These are phyloP conservation scores for Phytophthora constricta DNA, from an alignment of 352 stramenopile genomes.

Conservation along the genomic window DNA sequence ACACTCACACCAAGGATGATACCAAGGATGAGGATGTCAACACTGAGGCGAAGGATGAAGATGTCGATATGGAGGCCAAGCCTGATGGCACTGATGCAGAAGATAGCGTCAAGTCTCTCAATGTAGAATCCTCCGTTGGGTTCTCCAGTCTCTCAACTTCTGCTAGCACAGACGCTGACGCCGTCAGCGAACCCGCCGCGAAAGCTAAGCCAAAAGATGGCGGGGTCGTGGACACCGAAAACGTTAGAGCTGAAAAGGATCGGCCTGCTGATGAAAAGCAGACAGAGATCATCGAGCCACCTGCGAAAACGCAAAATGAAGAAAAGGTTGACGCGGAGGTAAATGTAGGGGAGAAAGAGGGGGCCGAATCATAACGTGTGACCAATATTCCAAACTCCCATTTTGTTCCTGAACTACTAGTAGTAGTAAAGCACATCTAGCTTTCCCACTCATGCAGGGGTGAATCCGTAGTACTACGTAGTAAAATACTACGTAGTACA, in stretches of 20 bases:
- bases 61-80: conserved; percentile 23
- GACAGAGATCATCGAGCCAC: conserved; percentile 4
- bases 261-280: conserved; percentile 5
- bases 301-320: conserved; percentile 8
- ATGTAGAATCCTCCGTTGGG: not conserved
- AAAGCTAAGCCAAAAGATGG: conserved; percentile 6
- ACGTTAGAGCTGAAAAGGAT: not conserved
- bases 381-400: conserved; percentile 19
- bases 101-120: not conserved
- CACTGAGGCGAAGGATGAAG: conserved; percentile 17
- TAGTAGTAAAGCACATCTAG: no score
- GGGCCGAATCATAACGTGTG: conserved; percentile 13
- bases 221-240: not conserved
- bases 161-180: conserved; percentile 1
- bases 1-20: conserved; percentile 1
- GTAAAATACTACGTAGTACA: not conserved
- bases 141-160: not conserved
- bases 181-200: conserved; percentile 1
- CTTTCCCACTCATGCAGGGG: no score
- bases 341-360: conserved; percentile 27
- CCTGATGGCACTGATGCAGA: conserved; percentile 5
- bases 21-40: conserved; percentile 23
- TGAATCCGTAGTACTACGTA: not conserved
- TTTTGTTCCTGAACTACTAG: conserved; percentile 24
- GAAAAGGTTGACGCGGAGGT: conserved; percentile 7